Evolutionary conservation across 495 filamentous ascomycete genomes (phyloP), one percentile per base, ranked within the genome.

Genomic region (Talaromyces wortmannii): DNA sequence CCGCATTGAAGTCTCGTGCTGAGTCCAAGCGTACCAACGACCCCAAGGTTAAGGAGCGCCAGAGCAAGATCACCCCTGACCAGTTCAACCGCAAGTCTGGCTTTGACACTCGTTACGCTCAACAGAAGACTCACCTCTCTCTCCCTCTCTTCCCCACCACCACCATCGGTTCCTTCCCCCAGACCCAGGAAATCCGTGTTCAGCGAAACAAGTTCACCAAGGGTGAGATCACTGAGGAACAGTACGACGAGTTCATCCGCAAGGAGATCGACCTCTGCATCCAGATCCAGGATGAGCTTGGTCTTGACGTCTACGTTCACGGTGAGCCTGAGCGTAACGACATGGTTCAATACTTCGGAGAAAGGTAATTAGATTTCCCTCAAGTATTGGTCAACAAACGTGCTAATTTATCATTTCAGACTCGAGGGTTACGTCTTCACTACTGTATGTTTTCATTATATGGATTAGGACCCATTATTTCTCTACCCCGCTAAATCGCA

Each of bases 271-370:
- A 89, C 64, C 83, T 90, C 47, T 88, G 91, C 66, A 80, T 98
- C 75, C 87, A 89, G 79, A 88, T 97, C 75, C 94, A 98, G 80
- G 92, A 97, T 63, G 92, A 95, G 77, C 92, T 98, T 61, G 90
- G 82, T 68, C 86, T 98, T 17, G 94, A 97, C 65, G 95, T 98
- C 66, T 87, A 88, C 67, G 94, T 98, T 57, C 94, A 98, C 78
- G 94, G 94, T 67, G 94, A 98, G 81, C 92, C 94, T 50, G 94
- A 98, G 82, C 90, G 94, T 73, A 97, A 97, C 76, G 94, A 98
- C 85, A 98, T 98, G 94, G 94, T 98, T 43, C 94, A 98, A 75
- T 98, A 97, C 85, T 98, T 98, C 67, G 94, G 94, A 72, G 94
- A 98, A 83, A 86, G 12, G 33, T 36, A 36, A 36, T 36, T 36